These are phyloP conservation scores for Penicillium roqueforti DNA, from an alignment of 495 filamentous ascomycete genomes.

Conservation along the genomic window DNA sequence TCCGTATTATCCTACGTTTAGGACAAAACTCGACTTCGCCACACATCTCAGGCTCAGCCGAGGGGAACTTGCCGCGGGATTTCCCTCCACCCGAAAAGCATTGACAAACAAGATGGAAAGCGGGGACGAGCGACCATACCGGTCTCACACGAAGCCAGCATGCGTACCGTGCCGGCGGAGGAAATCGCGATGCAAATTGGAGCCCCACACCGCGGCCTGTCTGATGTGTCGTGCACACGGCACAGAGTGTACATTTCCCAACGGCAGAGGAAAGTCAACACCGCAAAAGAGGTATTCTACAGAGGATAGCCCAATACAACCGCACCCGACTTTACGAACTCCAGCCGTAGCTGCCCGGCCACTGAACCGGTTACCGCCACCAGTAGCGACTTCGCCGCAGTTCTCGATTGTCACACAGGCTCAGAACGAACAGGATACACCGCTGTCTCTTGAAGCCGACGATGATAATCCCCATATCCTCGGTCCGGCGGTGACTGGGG, in stretches of 20 bases:
- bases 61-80: background rate
- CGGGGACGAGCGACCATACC: conserved; percentile 7
- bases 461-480: conserved; percentile 11
- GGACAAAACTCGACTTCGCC: too few species aligned
- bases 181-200: conserved; percentile 10
- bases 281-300: conserved; percentile 1
- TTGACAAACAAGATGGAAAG: conserved; percentile 1
- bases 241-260: conserved; percentile 9
- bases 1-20: background rate
- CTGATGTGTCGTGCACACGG: conserved; percentile 9
- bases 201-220: conserved; percentile 6
- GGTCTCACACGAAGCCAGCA: conserved; percentile 9
- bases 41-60: background rate
- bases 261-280: background rate
- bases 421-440: conserved; percentile 6
- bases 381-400: background rate
- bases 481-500: conserved; percentile 6
- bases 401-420: background rate
- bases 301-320: background rate
- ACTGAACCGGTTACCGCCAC: background rate
- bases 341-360: background rate
- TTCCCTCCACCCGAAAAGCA: background rate
- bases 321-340: background rate
- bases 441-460: conserved; percentile 7
- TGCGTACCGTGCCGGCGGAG: conserved; percentile 4